Conservation (phyloP, 768 basidiomycete species). For the Rhizopogon sp. region DNA sequence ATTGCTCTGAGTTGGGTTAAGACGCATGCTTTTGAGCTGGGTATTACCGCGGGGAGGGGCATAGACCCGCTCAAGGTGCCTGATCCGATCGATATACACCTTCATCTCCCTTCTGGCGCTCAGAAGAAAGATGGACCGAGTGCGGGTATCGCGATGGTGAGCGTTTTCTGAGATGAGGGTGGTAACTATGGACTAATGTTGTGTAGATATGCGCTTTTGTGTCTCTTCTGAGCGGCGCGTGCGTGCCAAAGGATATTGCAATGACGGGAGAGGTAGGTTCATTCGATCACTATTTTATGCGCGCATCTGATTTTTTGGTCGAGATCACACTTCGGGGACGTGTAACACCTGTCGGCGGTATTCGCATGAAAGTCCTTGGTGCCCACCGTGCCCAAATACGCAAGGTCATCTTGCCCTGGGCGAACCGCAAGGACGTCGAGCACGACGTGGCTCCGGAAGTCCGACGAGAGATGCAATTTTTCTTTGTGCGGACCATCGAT, state of each 20-base stretch:
- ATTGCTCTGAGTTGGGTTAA: slow-evolving; percentile 92
- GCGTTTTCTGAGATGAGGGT: slow-evolving; percentile 9
- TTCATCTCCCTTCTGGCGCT: slow-evolving; percentile 86
- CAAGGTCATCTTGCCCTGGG: slow-evolving; percentile 80
- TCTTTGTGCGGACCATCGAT: slow-evolving; percentile 72
- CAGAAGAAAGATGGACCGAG: slow-evolving; percentile 94
- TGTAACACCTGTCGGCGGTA: slow-evolving; percentile 82
- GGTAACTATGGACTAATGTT: neutral
- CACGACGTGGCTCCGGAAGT: slow-evolving; percentile 78
- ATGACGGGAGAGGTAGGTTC: slow-evolving; percentile 82
- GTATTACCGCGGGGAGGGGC: slow-evolving; percentile 63
- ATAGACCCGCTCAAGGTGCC: slow-evolving; percentile 75
- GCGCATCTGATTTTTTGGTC: neutral
- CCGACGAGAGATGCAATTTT: slow-evolving; percentile 70
- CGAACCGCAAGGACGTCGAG: slow-evolving; percentile 84
- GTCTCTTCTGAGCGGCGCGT: slow-evolving; percentile 73
- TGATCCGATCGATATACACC: slow-evolving; percentile 74
- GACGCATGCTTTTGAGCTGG: slow-evolving; percentile 73
- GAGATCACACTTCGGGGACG: slow-evolving; percentile 80
- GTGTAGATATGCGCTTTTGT: slow-evolving; percentile 77
- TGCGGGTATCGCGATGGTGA: slow-evolving; percentile 84
- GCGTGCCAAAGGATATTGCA: slow-evolving; percentile 67
- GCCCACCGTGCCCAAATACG: slow-evolving; percentile 83
- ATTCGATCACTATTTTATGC: neutral
- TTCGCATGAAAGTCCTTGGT: slow-evolving; percentile 88